A percentile compares a stretch with the other conserved stretches of the same genome.
These are phyloP conservation scores for Populus hybrid DNA, from an alignment of 441 rosid genomes.

Conservation along the genomic window DNA sequence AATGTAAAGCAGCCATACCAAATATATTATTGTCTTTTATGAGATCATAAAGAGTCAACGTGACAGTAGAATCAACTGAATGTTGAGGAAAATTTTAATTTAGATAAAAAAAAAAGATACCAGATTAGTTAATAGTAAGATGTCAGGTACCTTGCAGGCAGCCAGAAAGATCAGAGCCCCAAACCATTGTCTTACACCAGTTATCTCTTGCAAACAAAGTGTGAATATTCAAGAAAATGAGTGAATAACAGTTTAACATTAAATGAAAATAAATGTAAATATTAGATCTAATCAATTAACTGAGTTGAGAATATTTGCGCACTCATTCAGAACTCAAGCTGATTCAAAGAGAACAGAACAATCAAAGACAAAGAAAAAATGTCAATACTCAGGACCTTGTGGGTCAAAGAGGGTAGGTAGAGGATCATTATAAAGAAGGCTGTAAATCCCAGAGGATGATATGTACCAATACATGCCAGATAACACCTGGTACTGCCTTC, in stretches of 20 bases:
- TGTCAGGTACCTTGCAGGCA: slow-evolving; percentile 20
- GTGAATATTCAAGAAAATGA: slow-evolving; percentile 15
- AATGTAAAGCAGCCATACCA: too few species aligned
- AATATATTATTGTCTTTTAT: too few species aligned
- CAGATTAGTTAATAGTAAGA: neutral
- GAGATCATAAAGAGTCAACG: too few species aligned
- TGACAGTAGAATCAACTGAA: too few species aligned
- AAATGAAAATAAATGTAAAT: neutral
- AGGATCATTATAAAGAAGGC: slow-evolving; percentile 4
- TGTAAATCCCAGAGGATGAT: neutral
- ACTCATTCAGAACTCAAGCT: slow-evolving; percentile 12
- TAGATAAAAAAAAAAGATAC: neutral
- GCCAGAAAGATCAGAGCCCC: too few species aligned
- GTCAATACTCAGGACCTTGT: slow-evolving; percentile 9
- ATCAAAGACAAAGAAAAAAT: neutral
- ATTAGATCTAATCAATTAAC: neutral
- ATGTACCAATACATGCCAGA: neutral
- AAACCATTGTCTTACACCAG: slow-evolving; percentile 16
- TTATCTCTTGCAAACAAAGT: slow-evolving; percentile 30
- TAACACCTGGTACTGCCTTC: neutral
- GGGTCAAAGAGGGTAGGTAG: neutral
- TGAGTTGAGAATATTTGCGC: slow-evolving; percentile 8
- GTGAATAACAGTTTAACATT: slow-evolving; percentile 6
- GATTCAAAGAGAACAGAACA: neutral
- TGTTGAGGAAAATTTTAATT: too few species aligned